Conservation (phyloP, 176 grass and related monocot species). For the Puccinellia tenuiflora region DNA sequence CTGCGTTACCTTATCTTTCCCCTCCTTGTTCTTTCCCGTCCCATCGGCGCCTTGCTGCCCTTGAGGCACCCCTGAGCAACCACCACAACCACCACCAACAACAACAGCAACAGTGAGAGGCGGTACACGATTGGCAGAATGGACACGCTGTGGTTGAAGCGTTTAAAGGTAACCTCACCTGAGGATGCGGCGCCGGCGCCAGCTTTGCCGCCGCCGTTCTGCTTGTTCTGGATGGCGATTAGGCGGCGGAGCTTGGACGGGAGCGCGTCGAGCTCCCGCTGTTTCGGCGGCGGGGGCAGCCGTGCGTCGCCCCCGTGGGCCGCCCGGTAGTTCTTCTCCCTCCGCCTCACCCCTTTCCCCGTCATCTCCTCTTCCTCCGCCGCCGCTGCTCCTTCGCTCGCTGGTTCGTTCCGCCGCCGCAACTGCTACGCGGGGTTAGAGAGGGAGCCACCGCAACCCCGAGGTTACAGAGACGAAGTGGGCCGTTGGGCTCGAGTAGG, state of each 20-base stretch:
- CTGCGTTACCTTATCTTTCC: slow-evolving; percentile 20
- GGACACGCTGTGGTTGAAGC: background rate
- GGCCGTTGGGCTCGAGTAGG: background rate
- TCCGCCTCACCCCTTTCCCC: slow-evolving; percentile 62
- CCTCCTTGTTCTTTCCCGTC: slow-evolving; percentile 7
- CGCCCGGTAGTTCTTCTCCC: slow-evolving; percentile 87
- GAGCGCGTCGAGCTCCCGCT: slow-evolving; percentile 71
- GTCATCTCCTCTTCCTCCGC: slow-evolving; percentile 39
- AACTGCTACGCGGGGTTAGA: background rate
- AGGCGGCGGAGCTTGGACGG: slow-evolving; percentile 83
- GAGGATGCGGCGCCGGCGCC: background rate
- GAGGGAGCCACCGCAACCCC: background rate
- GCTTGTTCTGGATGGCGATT: slow-evolving; percentile 65
- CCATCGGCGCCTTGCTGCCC: background rate
- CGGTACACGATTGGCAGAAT: background rate
- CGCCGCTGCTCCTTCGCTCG: background rate
- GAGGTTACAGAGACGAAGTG: background rate
- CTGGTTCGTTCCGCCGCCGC: slow-evolving; percentile 1
- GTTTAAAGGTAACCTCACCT: background rate
- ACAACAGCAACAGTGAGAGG: background rate
- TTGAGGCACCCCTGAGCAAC: background rate
- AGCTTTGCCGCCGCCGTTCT: background rate
- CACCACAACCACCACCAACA: too few species aligned
- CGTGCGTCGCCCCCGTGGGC: slow-evolving; percentile 51
- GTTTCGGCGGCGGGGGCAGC: slow-evolving; percentile 68